Conservation (phyloP, 805 yeast species). For the Ogataea haglerorum region DNA sequence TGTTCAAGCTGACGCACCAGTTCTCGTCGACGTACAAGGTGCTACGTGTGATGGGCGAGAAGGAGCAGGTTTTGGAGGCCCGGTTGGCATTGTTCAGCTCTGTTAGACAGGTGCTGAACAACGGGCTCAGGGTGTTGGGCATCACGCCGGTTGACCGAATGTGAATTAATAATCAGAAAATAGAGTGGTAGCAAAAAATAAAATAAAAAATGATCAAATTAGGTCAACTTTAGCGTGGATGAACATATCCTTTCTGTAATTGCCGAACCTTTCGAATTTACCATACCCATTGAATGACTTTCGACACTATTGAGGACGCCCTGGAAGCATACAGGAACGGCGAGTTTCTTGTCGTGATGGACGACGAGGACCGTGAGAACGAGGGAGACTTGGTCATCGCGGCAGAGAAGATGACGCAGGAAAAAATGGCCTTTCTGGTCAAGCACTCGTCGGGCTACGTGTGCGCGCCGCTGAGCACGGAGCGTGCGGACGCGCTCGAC, state of each 20-base stretch:
- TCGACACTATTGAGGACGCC: conserved; percentile 55
- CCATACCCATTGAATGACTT: neutral
- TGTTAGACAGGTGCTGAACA: conserved; percentile 83
- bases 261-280: too few species aligned
- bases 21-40: conserved; percentile 96
- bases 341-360: conserved; percentile 91
- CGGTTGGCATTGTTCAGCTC: conserved; percentile 88
- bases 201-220: neutral
- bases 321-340: conserved; percentile 69
- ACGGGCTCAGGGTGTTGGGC: conserved; percentile 88
- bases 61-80: conserved; percentile 78
- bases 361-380: conserved; percentile 92
- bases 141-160: conserved; percentile 98
- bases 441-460: conserved; percentile 87
- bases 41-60: conserved; percentile 96
- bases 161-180: conserved; percentile 39
- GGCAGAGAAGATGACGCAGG: conserved; percentile 75
- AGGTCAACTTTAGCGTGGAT: neutral
- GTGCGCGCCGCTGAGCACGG: conserved; percentile 81
- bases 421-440: conserved; percentile 91
- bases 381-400: conserved; percentile 96
- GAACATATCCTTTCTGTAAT: too few species aligned
- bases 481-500: conserved; percentile 74
- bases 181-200: neutral
- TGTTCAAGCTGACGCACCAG: conserved; percentile 87